Conservation (phyloP, 768 basidiomycete genomes). For the Mycena sanguinolenta region DNA sequence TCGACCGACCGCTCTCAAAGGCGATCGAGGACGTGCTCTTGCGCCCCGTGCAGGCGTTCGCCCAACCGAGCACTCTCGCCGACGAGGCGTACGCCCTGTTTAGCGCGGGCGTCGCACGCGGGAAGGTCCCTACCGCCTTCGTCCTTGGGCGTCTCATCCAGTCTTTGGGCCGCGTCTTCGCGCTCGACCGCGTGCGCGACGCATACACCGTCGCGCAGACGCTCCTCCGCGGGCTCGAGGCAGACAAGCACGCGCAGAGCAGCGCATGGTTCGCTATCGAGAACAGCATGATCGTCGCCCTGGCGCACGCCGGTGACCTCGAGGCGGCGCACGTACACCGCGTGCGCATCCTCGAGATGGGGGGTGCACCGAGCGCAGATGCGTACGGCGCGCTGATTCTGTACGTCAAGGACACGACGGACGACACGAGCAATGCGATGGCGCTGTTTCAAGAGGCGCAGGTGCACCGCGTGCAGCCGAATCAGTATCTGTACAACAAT, state of each 20-base stretch:
- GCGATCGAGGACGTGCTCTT: constrained; percentile 51
- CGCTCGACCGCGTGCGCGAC: constrained; percentile 71
- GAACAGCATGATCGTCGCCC: constrained; percentile 89
- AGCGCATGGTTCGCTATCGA: constrained; percentile 85
- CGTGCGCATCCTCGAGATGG: constrained; percentile 79
- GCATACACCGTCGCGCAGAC: constrained; percentile 79
- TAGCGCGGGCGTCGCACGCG: constrained; percentile 55
- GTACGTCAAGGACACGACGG: constrained; percentile 92
- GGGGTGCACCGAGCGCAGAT: constrained; percentile 85
- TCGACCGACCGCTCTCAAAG: constrained; percentile 45
- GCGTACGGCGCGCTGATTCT: constrained; percentile 94
- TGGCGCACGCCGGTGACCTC: constrained; percentile 85
- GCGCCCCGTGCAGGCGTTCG: constrained; percentile 43
- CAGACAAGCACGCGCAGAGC: constrained; percentile 60
- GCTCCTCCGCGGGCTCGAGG: constrained; percentile 62
- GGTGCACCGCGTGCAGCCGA: constrained; percentile 76
- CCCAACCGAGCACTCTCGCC: not conserved
- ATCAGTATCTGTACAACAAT: constrained; percentile 95
- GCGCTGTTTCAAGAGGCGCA: constrained; percentile 86
- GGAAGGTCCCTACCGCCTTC: constrained; percentile 64
- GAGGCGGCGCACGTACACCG: constrained; percentile 88
- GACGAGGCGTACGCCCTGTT: constrained; percentile 64
- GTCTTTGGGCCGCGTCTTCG: constrained; percentile 72
- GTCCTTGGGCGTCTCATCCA: constrained; percentile 76
- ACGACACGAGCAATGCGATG: constrained; percentile 91